A percentile compares a stretch with the other conserved stretches of the same genome.
These are phyloP conservation scores for Chlorella sp. DNA, from an alignment of 139 green algal genomes.

Conservation along the genomic window DNA sequence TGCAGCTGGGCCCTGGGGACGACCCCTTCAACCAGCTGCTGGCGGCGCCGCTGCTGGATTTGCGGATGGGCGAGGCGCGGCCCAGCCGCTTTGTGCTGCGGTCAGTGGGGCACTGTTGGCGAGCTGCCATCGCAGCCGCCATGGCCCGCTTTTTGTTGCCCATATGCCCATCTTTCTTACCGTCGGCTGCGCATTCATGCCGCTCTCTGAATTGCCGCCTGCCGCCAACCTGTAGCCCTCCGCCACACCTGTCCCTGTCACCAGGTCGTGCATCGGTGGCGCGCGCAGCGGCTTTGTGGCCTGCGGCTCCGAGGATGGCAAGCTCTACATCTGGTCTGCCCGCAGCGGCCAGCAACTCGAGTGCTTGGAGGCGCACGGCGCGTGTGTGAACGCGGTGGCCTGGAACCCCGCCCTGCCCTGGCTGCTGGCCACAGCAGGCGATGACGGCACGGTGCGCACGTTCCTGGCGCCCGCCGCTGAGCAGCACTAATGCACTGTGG, in stretches of 20 bases:
- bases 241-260: too few relatives aligned
- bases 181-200: too few relatives aligned
- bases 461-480: constrained; percentile 26
- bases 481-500: not conserved
- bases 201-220: too few relatives aligned
- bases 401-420: constrained; percentile 87
- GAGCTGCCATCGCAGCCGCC: too few relatives aligned
- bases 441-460: constrained; percentile 40
- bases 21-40: constrained; percentile 33
- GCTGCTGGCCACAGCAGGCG: constrained; percentile 40
- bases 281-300: constrained; percentile 78
- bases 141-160: too few relatives aligned
- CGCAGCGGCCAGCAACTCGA: constrained; percentile 76
- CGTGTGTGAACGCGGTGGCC: constrained; percentile 86
- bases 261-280: constrained; percentile 69
- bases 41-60: not conserved
- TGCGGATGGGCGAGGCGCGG: not conserved
- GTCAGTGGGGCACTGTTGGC: too few relatives aligned
- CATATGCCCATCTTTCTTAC: too few relatives aligned
- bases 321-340: constrained; percentile 83
- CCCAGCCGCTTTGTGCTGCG: constrained; percentile 22
- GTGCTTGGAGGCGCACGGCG: constrained; percentile 75
- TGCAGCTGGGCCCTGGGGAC: too few relatives aligned
- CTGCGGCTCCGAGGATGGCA: constrained; percentile 78
- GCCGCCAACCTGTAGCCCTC: too few relatives aligned